Base-by-base conservation (phyloP, 306 rosid species). In the Trichosanthes truncata region DNA sequence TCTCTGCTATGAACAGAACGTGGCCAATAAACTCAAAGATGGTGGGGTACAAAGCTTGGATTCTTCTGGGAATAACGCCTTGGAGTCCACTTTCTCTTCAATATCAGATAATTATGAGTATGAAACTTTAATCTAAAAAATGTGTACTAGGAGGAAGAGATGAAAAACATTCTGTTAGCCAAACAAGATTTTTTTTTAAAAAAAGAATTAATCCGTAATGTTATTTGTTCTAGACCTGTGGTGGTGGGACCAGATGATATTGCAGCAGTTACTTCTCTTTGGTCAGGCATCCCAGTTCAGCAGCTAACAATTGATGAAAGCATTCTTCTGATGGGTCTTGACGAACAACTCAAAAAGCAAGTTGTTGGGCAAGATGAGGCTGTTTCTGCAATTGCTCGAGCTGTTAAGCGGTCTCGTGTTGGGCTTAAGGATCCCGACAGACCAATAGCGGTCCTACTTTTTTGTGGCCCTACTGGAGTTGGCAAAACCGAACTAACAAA, bases 1-100 rank as follows among this genome's bases (percentile, higher is more conserved):
- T 81, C 40, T 80, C 80, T 83, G 48, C 80, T 87, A 26, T 60
- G 25, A 26, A 51, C 86, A 84, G 91, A 81, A 86, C 78, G 85
- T 83, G 82, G 86, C 90, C 62, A 90, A 88, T 88, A 87, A 86
- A 82, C 85, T 85, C 51, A 88, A 83, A 86, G 80, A 87, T 56
- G 85, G 80, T 55, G 79, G 87, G 13, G 82, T 85, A 67, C 84
- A 87, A 63, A 87, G 84, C 86, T 78, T 82, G 85, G 89, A 83
- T 31, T 84, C 81, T 79, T 57, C 80, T 21, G 84, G 31, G 76
- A 93, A 89, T 52, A 82, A 83, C 75, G 59, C 73, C 65, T 65
- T 83, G 59, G 89, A 89, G 85, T 86, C 93, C 23, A 56, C 83
- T 84, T 80, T 88, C 77, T 82, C 94, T 84, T 81, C 89, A 21